Evolutionary conservation across 192 early-diverging fungal genomes (phyloP).

Genomic region (Backusella macrospora): DNA sequence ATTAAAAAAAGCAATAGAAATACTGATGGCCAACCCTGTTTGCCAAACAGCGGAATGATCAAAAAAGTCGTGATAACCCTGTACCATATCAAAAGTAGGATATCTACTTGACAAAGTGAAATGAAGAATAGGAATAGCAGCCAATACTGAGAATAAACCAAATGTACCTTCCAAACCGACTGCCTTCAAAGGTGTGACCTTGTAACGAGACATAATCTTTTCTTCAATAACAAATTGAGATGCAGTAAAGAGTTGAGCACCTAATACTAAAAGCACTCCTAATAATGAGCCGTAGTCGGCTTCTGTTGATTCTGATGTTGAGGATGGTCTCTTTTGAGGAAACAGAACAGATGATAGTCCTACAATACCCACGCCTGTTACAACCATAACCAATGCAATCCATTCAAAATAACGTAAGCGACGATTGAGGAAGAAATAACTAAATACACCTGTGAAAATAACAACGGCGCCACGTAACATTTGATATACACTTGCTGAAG

Average conservation of each 20-base stretch:
- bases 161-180: constrained; percentile 94
- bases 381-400: constrained; percentile 80
- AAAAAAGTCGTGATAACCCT: constrained; percentile 73
- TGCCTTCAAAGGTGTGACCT: constrained; percentile 82
- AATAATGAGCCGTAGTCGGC: constrained; percentile 60
- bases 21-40: constrained; percentile 78
- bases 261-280: constrained; percentile 83
- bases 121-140: constrained; percentile 78
- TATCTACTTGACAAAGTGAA: constrained; percentile 63
- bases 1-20: constrained; percentile 96
- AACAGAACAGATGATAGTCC: constrained; percentile 66
- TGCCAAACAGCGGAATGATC: constrained; percentile 66
- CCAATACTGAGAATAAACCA: constrained; percentile 73
- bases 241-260: constrained; percentile 93
- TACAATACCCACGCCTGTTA: constrained; percentile 87
- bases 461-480: constrained; percentile 97
- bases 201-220: constrained; percentile 82
- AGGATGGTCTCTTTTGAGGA: constrained; percentile 25
- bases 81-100: constrained; percentile 81
- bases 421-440: constrained; percentile 81
- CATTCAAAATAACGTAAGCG: constrained; percentile 80
- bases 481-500: constrained; percentile 89
- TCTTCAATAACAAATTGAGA: constrained; percentile 97
- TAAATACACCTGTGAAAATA: constrained; percentile 91
- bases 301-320: constrained; percentile 29